These are phyloP conservation scores for Dactylellina leptospora DNA, from an alignment of 2,329 filamentous ascomycete genomes.

Conservation along the genomic window DNA sequence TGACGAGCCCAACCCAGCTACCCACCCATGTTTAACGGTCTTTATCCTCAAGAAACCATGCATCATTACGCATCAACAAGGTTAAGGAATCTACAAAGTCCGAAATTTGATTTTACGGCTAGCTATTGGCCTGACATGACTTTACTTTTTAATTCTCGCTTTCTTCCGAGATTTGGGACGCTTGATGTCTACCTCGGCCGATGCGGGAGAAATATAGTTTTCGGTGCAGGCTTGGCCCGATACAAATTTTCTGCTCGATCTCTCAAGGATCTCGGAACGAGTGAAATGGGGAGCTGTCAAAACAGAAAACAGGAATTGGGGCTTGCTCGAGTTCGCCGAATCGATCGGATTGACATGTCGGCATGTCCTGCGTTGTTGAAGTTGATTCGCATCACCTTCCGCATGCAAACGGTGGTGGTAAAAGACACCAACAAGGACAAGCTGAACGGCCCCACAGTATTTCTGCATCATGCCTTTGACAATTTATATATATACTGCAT, in stretches of 20 bases:
- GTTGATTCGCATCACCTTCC: conserved; percentile 47
- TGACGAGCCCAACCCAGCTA: neutral
- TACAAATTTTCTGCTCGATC: too few relatives aligned
- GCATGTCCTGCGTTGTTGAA: conserved; percentile 20
- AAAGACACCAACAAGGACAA: neutral
- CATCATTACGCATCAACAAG: neutral
- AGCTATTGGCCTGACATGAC: too few relatives aligned
- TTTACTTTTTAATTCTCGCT: too few relatives aligned
- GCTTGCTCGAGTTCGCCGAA: conserved; percentile 10
- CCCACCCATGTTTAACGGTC: neutral
- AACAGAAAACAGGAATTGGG: neutral
- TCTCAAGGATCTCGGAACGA: neutral
- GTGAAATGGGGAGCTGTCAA: neutral
- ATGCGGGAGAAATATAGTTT: too few relatives aligned
- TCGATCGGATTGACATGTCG: conserved; percentile 11
- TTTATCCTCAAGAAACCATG: neutral
- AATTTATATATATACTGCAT: conserved; percentile 5
- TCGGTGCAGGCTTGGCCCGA: too few relatives aligned
- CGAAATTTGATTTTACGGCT: too few relatives aligned
- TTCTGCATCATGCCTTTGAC: conserved; percentile 49
- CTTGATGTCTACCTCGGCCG: too few relatives aligned
- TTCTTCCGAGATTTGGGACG: too few relatives aligned
- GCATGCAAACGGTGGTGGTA: conserved; percentile 39
- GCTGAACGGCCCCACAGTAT: conserved; percentile 20
- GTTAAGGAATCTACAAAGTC: too few relatives aligned